These are phyloP conservation scores for Ustulina deusta DNA, from an alignment of 2,329 filamentous ascomycete genomes.

Conservation along the genomic window DNA sequence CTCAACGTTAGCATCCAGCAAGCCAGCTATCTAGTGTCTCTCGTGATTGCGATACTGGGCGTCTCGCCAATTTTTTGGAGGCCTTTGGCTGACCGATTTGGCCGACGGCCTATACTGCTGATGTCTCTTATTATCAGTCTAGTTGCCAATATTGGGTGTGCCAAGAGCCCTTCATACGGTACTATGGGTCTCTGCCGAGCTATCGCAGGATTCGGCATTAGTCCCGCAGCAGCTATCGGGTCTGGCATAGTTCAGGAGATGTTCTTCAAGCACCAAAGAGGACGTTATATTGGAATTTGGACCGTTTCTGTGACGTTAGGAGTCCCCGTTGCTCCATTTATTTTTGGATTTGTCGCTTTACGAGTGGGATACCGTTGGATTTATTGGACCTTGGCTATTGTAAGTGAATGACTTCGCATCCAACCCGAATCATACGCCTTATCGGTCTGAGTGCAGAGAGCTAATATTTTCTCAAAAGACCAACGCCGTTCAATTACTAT, in stretches of 20 bases:
- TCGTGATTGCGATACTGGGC: conserved; percentile 31
- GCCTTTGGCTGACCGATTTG: conserved; percentile 29
- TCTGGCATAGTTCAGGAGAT: conserved; percentile 32
- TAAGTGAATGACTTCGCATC: conserved; percentile 16
- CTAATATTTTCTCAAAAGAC: conserved; percentile 19
- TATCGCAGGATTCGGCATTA: conserved; percentile 23
- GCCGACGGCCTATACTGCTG: conserved; percentile 32
- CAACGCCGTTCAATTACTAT: conserved; percentile 23
- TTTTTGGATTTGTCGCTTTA: conserved; percentile 36
- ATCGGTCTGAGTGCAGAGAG: background rate
- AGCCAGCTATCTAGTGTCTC: conserved; percentile 32
- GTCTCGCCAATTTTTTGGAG: conserved; percentile 33
- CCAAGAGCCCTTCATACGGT: conserved; percentile 27
- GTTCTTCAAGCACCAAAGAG: conserved; percentile 35
- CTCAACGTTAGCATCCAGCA: conserved; percentile 31
- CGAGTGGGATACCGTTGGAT: conserved; percentile 37
- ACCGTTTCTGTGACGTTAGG: conserved; percentile 34
- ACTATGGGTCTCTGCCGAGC: conserved; percentile 31
- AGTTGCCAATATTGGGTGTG: conserved; percentile 32
- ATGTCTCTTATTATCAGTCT: conserved; percentile 30
- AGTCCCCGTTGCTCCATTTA: conserved; percentile 30
- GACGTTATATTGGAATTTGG: conserved; percentile 34
- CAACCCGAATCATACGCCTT: background rate
- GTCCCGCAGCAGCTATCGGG: conserved; percentile 35
- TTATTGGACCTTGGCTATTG: conserved; percentile 36